These are phyloP conservation scores for Sporothrix curviconia DNA, from an alignment of 2,329 filamentous ascomycete genomes.

Conservation along the genomic window DNA sequence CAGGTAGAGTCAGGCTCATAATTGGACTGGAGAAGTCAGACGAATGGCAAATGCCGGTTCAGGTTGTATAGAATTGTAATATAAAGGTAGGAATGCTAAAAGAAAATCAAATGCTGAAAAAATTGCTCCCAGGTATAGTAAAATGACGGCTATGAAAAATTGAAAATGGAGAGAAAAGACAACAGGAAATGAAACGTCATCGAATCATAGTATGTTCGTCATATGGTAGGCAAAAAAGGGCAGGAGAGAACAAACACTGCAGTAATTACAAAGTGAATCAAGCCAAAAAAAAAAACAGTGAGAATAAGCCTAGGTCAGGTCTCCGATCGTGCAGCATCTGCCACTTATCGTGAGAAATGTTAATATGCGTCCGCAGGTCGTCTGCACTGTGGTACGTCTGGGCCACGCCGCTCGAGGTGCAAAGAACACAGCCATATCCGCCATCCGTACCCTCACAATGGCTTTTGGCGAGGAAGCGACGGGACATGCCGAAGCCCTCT, in stretches of 20 bases:
- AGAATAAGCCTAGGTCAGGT: slow-evolving; percentile 26
- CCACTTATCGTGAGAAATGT: slow-evolving; percentile 34
- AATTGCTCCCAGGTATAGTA: too few species aligned
- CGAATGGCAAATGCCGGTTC: too few species aligned
- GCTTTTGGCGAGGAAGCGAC: slow-evolving; percentile 36
- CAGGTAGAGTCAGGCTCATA: too few species aligned
- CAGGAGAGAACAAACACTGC: too few species aligned
- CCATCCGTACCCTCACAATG: slow-evolving; percentile 29
- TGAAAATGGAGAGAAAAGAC: neutral
- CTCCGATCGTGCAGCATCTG: slow-evolving; percentile 36
- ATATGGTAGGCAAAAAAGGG: neutral
- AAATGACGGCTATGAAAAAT: too few species aligned
- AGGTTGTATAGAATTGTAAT: too few species aligned
- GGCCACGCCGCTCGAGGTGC: slow-evolving; percentile 31
- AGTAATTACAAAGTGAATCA: too few species aligned
- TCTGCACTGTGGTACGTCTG: slow-evolving; percentile 29
- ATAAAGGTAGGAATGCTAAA: too few species aligned
- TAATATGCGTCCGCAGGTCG: slow-evolving; percentile 31
- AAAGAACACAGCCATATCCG: slow-evolving; percentile 35
- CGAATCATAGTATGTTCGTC: neutral
- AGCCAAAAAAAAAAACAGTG: neutral
- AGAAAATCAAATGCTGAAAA: too few species aligned
- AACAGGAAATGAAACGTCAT: neutral
- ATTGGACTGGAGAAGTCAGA: too few species aligned
- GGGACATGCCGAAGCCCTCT: slow-evolving; percentile 34